phyloP scores from a whole-genome alignment of 2,329 filamentous ascomycete species.

The Fusarium sp. region DNA sequence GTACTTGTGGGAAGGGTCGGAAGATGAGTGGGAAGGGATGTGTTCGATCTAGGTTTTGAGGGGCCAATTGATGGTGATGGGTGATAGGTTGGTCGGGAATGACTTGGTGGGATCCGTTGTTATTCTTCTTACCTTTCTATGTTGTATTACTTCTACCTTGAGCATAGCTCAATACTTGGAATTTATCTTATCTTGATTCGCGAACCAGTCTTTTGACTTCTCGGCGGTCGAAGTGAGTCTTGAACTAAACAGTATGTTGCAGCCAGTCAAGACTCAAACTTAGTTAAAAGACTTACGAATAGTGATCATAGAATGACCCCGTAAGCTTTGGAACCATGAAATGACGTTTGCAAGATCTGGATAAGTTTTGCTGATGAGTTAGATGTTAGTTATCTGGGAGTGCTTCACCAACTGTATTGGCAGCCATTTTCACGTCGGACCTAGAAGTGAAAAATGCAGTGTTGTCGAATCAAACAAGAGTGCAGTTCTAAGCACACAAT shows the following conservation, averaged over 20 bases:
- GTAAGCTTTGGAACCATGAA: no score
- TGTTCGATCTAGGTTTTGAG: background rate
- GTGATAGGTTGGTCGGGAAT: no score
- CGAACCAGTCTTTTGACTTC: background rate
- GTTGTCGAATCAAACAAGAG: rapidly evolving
- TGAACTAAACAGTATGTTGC: rapidly evolving
- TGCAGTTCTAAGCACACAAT: rapidly evolving
- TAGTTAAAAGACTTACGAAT: rapidly evolving
- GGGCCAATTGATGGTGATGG: no score
- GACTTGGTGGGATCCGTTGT: rapidly evolving
- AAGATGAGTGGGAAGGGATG: background rate
- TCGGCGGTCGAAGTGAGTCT: rapidly evolving
- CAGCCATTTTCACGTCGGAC: rapidly evolving
- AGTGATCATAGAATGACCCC: no score
- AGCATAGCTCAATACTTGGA: rapidly evolving
- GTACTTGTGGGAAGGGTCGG: background rate
- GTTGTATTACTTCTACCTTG: background rate
- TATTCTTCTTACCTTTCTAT: background rate
- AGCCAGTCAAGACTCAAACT: background rate
- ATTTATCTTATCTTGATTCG: background rate
- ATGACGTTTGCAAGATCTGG: no score
- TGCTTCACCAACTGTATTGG: background rate
- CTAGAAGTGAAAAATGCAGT: rapidly evolving
- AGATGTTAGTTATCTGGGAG: background rate
- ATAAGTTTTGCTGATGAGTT: no score